Base-by-base conservation (phyloP, 306 rosid species). In the Dalbergia cultrata region DNA sequence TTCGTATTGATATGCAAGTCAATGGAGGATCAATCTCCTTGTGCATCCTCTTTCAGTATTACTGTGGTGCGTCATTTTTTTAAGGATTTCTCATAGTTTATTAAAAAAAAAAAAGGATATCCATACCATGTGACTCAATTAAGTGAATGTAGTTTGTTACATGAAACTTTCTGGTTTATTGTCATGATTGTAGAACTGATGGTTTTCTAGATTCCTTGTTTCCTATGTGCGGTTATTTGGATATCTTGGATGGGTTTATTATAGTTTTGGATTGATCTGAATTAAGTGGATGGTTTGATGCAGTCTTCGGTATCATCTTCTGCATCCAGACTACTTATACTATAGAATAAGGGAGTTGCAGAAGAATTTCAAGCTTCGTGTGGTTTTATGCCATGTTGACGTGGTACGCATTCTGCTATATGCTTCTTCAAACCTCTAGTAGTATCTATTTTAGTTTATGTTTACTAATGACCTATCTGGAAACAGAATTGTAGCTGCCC, bases 301-400 rank as follows among this genome's bases (percentile, higher is more conserved):
- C 97, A 95, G 99, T 82, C 97, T 95, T 78, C 97, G 99, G 78
- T 95, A 95, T 86, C 98, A 95, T 88, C 92, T 95, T 56, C 91
- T 95, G 72, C 98, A 95, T 80, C 99, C 99, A 16, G 99, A 93
- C 77, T 95, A 95, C 83, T 80, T 95, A 56, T 95, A 95, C 80
- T 91, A 81, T 80, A 94, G 98, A 71, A 93, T 95, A 82, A 83
- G 96, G 87, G 99, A 95, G 90, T 84, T 93, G 87, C 97, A 91
- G 85, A 95, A 95, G 85, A 90, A 86, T 71, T 95, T 85, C 91
- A 95, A 93, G 91, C 99, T 95, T 80, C 93, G 97, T 22, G 81
- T 95, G 33, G 89, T 95, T 70, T 81, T 95, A 65, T 95, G 98
- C 78, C 98, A 95, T 80, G 94, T 95, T 66, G 99, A 95, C 77